phyloP scores from a whole-genome alignment of 2,329 filamentous ascomycete genomes.

The Paraconiothyrium sp. region DNA sequence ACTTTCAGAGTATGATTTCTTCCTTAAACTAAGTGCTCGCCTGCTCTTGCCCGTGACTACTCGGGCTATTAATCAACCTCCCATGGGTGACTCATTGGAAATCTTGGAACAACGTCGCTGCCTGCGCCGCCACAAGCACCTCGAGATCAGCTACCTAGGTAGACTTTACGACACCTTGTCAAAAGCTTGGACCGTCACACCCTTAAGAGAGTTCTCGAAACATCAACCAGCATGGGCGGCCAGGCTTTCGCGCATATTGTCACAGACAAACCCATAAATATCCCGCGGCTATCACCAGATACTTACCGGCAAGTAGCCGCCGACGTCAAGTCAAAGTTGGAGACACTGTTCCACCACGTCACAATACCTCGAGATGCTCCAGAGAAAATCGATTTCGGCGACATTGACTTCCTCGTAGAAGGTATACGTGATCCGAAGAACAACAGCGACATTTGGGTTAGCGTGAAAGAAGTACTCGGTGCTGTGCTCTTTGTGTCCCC shows the following conservation, averaged over 20 bases:
- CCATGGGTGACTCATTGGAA: slow-evolving; percentile 4
- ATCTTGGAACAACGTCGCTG: not conserved
- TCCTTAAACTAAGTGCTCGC: too few relatives aligned
- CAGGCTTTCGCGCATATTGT: slow-evolving; percentile 44
- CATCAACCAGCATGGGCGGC: slow-evolving; percentile 69
- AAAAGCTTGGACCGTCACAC: not conserved
- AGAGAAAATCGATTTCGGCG: slow-evolving; percentile 73
- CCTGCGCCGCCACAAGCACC: not conserved
- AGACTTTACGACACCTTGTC: not conserved
- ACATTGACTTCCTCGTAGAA: slow-evolving; percentile 74
- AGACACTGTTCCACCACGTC: slow-evolving; percentile 63
- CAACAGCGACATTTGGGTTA: slow-evolving; percentile 34
- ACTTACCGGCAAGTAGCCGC: slow-evolving; percentile 66
- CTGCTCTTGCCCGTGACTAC: not conserved
- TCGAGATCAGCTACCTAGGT: not conserved
- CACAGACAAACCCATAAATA: slow-evolving; percentile 57
- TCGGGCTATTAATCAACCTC: not conserved
- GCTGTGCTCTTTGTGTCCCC: slow-evolving; percentile 50
- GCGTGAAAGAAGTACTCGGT: slow-evolving; percentile 55
- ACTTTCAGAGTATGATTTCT: too few relatives aligned
- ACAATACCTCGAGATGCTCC: slow-evolving; percentile 73
- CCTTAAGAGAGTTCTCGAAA: not conserved
- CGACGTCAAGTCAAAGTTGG: slow-evolving; percentile 59
- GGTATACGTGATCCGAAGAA: slow-evolving; percentile 22
- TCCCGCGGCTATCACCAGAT: slow-evolving; percentile 70